Evolutionary conservation across 2,329 filamentous ascomycete species (phyloP).

Genomic region (Ascochyta lentis): DNA sequence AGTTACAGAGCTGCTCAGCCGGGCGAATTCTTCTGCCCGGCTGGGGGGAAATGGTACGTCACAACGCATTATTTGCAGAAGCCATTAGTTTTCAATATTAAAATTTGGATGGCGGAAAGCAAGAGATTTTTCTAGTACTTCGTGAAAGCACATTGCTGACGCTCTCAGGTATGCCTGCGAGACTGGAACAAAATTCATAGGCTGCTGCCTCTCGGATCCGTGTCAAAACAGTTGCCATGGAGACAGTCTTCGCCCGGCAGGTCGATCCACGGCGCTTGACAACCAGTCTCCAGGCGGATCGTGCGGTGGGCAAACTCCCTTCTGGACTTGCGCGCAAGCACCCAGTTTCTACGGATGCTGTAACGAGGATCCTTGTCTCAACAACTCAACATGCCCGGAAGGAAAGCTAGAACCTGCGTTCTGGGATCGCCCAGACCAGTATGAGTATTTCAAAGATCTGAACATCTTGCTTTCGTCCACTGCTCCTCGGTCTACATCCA

Average conservation of each 20-base stretch:
- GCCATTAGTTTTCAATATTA: neutral
- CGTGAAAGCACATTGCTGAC: neutral
- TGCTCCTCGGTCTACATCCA: slow-evolving; percentile 4
- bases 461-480: slow-evolving; percentile 16
- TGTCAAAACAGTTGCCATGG: slow-evolving; percentile 44
- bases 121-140: no score
- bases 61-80: neutral
- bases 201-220: slow-evolving; percentile 46
- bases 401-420: slow-evolving; percentile 31
- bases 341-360: slow-evolving; percentile 48
- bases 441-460: slow-evolving; percentile 20
- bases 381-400: slow-evolving; percentile 31
- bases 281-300: slow-evolving; percentile 36
- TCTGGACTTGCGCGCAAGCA: slow-evolving; percentile 45
- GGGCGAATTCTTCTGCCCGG: slow-evolving; percentile 24
- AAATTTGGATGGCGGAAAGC: neutral
- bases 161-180: slow-evolving; percentile 17
- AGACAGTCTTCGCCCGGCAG: slow-evolving; percentile 35
- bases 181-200: slow-evolving; percentile 40
- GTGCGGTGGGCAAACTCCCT: slow-evolving; percentile 32
- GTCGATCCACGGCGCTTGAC: slow-evolving; percentile 37
- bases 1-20: slow-evolving; percentile 15
- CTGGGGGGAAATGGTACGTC: slow-evolving; percentile 22
- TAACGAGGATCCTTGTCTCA: slow-evolving; percentile 41
- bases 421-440: slow-evolving; percentile 21